Percentiles rank a stretch among this genome's conserved stretches.
phyloP scores from a whole-genome alignment of 1,284 basidiomycete species.

The Papiliotrema laurentii region DNA sequence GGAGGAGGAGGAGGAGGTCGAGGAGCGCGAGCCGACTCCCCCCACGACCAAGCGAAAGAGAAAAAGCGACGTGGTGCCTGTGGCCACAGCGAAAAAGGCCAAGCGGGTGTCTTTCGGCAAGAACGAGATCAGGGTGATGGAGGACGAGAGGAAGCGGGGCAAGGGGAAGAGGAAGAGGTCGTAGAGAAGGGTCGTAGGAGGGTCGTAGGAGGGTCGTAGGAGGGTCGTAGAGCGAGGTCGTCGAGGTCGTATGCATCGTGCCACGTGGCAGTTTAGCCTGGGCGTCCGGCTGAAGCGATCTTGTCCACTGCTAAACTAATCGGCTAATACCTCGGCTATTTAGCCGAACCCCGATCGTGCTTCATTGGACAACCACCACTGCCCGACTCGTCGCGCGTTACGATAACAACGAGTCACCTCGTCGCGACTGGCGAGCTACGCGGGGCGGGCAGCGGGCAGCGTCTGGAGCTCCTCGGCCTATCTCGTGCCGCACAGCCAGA shows the following conservation, averaged over 20 bases:
- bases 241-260: background rate
- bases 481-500: no score
- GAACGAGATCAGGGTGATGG: conserved; percentile 5
- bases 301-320: no score
- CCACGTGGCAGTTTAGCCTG: no score
- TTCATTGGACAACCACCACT: no score
- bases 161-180: conserved; percentile 14
- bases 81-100: conserved; percentile 18
- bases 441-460: no score
- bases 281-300: no score
- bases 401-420: no score
- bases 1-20: conserved; percentile 27
- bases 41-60: conserved; percentile 5
- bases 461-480: no score
- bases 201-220: background rate
- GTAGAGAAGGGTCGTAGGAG: background rate
- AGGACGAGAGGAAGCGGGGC: background rate
- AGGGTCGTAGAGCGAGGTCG: background rate
- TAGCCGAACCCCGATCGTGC: no score
- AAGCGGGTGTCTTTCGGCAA: conserved; percentile 30
- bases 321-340: no score
- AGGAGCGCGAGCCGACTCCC: conserved; percentile 17
- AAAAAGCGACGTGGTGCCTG: background rate
- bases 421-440: no score
- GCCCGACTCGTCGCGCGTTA: no score